Evolutionary conservation across 2,329 filamentous ascomycete genomes (phyloP).

Genomic region (Arthroderma sp.): DNA sequence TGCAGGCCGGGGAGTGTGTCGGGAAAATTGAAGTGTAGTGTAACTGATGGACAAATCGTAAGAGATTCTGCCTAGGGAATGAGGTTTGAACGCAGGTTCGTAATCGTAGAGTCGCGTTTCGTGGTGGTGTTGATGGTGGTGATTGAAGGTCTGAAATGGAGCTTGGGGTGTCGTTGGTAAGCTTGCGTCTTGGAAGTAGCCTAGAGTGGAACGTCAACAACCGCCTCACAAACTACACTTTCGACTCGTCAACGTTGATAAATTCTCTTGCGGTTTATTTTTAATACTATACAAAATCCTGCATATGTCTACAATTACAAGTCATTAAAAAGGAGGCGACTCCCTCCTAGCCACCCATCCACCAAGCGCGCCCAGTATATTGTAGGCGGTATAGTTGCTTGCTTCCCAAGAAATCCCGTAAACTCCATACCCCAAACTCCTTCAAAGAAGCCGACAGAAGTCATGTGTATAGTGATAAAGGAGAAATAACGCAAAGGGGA

Average conservation of each 20-base stretch:
- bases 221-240: not conserved
- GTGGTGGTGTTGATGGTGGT: too few species aligned
- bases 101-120: too few species aligned
- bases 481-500: not conserved
- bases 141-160: not conserved
- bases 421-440: too few species aligned
- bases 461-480: not conserved
- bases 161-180: not conserved
- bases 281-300: not conserved
- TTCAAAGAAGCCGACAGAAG: not conserved
- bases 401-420: too few species aligned
- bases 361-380: too few species aligned
- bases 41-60: not conserved
- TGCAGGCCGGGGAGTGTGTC: slow-evolving; percentile 12
- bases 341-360: too few species aligned
- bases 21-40: slow-evolving; percentile 2
- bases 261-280: slow-evolving; percentile 1
- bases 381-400: too few species aligned
- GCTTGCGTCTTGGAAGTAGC: too few species aligned
- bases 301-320: not conserved
- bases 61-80: too few species aligned
- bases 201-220: too few species aligned
- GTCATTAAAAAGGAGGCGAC: too few species aligned
- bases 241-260: not conserved
- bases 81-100: too few species aligned